Conservation (phyloP, 2,329 filamentous ascomycete species). For the Lasiodiplodia gonubiensis region DNA sequence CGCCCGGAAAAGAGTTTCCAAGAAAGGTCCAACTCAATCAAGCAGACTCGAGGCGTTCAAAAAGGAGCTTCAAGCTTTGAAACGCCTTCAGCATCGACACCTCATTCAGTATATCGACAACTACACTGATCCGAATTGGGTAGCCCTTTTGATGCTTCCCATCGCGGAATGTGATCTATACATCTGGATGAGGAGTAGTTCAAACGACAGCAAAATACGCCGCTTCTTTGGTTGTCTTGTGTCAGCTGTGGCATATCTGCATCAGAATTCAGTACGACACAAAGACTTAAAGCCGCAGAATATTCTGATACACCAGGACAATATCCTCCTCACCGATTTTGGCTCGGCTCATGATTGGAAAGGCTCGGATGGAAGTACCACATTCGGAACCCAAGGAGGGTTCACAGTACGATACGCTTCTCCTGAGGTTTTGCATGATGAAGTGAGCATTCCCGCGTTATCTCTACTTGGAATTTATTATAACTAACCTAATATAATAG, state of each 20-base stretch:
- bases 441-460: not conserved
- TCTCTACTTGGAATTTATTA: not conserved
- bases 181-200: not conserved
- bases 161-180: not conserved
- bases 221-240: not conserved
- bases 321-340: not conserved
- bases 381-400: not conserved
- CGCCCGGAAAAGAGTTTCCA: not conserved
- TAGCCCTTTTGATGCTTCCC: not conserved
- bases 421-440: not conserved
- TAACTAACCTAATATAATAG: not conserved
- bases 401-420: not conserved
- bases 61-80: not conserved
- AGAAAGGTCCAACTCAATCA: not conserved
- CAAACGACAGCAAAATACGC: not conserved
- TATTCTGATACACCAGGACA: not conserved
- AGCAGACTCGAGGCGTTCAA: not conserved
- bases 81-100: not conserved
- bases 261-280: not conserved
- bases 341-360: not conserved
- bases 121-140: not conserved
- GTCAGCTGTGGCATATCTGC: not conserved
- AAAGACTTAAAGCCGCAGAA: not conserved
- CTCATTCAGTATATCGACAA: not conserved
- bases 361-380: not conserved